Base-by-base conservation (phyloP, 2,329 filamentous ascomycete species). In the Trichoderma sp. region DNA sequence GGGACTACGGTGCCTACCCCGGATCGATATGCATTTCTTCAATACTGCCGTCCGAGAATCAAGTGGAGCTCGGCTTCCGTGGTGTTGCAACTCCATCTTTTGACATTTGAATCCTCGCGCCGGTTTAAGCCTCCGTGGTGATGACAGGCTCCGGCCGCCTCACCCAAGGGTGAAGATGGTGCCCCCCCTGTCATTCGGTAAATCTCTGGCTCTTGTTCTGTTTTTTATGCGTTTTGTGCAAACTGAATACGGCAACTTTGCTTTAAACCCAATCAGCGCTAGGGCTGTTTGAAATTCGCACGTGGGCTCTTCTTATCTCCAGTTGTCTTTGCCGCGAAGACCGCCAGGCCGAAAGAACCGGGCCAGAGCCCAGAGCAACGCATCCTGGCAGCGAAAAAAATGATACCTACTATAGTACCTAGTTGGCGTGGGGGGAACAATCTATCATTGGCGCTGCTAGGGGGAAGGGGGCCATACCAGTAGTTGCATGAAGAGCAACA, bases 31-130 rank as follows among this genome's bases (percentile, higher is more conserved):
- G 39, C 60, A 55, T 72, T 71, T 67, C 56, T 71, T 69, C 68
- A 66, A 61, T 69, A 65, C 58, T 69, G 68, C 66, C 66, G 66
- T 39, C 66, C 63, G 73, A 75, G 71, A 69, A 72, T 73, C 73
- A 74, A 72, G 74, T 75, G 74, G 74, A 74, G 70, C 68, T 68
- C 54, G 52, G 66, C 46, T 56, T 59, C 69, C 64, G 59, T 66
- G 70, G 43, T 39, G 49, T 69, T 46, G 30, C 52, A 68, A 30
- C 59, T 56, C 66, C 49, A 58, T 68, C 56, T 18, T 39, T 54
- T 24, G 52, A 49, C 26, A 30, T 39, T 13, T 51, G 60, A 30
- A 65, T 24, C 30, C 30, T 59, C 65, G 37, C 21, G 28, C n/a
- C n/a, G n/a, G n/a, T n/a, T n/a, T n/a, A n/a, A n/a, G n/a, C n/a